phyloP scores from a whole-genome alignment of 1,284 basidiomycete genomes.

The Tylopilus orsonianus region DNA sequence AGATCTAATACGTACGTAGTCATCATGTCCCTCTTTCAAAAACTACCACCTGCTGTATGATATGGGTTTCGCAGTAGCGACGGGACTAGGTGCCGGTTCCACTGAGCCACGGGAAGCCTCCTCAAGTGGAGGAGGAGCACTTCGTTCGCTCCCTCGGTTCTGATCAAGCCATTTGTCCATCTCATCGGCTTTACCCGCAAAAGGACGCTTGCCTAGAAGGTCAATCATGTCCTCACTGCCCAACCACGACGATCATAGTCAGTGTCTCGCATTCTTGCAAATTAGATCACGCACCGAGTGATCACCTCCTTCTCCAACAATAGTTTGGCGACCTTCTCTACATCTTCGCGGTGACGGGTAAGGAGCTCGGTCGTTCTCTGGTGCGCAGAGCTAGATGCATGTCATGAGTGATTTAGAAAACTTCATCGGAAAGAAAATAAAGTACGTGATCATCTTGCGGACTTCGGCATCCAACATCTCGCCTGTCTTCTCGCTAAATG shows the following conservation, averaged over 20 bases:
- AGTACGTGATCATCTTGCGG: slow-evolving; percentile 89
- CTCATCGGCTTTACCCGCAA: slow-evolving; percentile 76
- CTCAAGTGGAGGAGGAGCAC: slow-evolving; percentile 59
- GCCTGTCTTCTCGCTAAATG: slow-evolving; percentile 96
- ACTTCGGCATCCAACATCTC: slow-evolving; percentile 92
- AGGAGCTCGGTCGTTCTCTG: slow-evolving; percentile 82
- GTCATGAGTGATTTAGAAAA: slow-evolving; percentile 8
- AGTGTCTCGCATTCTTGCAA: background rate
- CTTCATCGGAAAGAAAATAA: slow-evolving; percentile 14
- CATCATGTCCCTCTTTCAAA: background rate
- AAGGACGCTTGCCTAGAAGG: slow-evolving; percentile 84
- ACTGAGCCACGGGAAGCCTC: slow-evolving; percentile 43
- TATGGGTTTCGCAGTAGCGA: slow-evolving; percentile 45
- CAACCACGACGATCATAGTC: slow-evolving; percentile 8
- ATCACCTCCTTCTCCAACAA: slow-evolving; percentile 95
- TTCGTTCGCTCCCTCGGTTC: slow-evolving; percentile 54
- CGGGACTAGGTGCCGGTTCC: slow-evolving; percentile 47
- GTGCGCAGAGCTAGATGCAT: slow-evolving; percentile 66
- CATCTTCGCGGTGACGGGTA: slow-evolving; percentile 80
- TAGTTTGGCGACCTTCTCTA: slow-evolving; percentile 92
- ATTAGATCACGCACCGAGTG: slow-evolving; percentile 60
- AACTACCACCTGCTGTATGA: slow-evolving; percentile 26
- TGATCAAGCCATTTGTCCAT: slow-evolving; percentile 94
- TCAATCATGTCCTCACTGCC: slow-evolving; percentile 82
- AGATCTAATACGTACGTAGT: slow-evolving; percentile 12